Base-by-base conservation (phyloP, 768 basidiomycete species). In the Exsudoporus frostii region DNA sequence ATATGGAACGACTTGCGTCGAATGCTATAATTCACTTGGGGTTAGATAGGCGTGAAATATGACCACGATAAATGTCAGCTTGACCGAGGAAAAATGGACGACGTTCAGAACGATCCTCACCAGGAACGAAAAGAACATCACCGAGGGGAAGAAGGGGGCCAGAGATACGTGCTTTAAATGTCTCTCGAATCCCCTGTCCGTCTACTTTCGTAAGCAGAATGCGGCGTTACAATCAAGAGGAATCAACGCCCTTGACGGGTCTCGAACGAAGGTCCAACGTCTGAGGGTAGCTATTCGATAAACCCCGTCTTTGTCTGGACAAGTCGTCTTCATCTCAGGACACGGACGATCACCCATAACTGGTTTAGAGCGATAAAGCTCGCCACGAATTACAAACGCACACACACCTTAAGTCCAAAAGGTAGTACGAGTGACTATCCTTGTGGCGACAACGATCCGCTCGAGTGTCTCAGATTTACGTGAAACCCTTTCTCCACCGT, bases 391-490 rank as follows among this genome's bases (percentile, higher is more conserved):
- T 5, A 39, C 17, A 19, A 30, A n/a, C 34, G 13, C 34, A n/a
- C 24, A n/a, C 24, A 19, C 50, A 45, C 48, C 36, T 32, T 53
- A 51, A 51, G 48, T 34, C 59, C 59, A 51, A 56, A 50, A 54
- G 45, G 48, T 34, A 43, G 32, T 5, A 22, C 11, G 25, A 22
- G 8, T 36, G 33, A 53, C 40, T 13, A 14, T 45, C 34, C n/a
- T 15, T 45, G 11, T 46, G 48, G 8, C 13, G 48, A 22, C 32
- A 14, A 25, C 27, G 40, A 45, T 20, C 30, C 29, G 19, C 44
- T 30, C 8, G 15, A 39, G 29, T 7, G 19, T 52, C 14, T 65
- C 60, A 63, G 58, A 63, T 56, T 66, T 61, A 65, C 53, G 14
- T 37, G 34, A 25, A 37, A 14, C 33, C 22, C 40, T 10, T 27